A percentile compares a stretch with the other conserved stretches of the same genome.
Evolutionary conservation across 2,329 filamentous ascomycete genomes (phyloP).

Genomic region (Fusarium buharicum): DNA sequence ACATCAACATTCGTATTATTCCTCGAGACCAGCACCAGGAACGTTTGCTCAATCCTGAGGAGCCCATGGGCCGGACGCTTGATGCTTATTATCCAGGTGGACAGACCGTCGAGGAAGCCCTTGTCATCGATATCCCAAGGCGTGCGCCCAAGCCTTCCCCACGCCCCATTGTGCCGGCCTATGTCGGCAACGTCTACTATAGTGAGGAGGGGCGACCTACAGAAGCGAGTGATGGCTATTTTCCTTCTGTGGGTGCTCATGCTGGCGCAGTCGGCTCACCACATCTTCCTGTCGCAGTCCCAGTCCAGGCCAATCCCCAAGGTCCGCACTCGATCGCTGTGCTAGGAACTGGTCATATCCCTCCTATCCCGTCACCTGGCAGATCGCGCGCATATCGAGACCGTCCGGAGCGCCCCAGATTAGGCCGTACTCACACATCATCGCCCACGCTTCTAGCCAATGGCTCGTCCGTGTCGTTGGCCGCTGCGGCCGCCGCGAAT

Average conservation of each 20-base stretch:
- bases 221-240: constrained; percentile 82
- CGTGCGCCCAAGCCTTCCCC: constrained; percentile 81
- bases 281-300: constrained; percentile 55
- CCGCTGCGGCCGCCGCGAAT: constrained; percentile 46
- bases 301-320: constrained; percentile 50
- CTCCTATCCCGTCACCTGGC: constrained; percentile 84
- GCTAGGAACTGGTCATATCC: constrained; percentile 81
- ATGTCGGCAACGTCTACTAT: constrained; percentile 60
- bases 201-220: constrained; percentile 72
- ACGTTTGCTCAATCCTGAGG: constrained; percentile 83
- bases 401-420: constrained; percentile 68
- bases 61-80: constrained; percentile 79
- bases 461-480: constrained; percentile 51
- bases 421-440: constrained; percentile 78
- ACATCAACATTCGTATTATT: constrained; percentile 81
- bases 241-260: constrained; percentile 70
- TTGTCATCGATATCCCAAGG: constrained; percentile 88
- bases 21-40: constrained; percentile 75
- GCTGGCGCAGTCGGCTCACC: constrained; percentile 54
- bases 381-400: constrained; percentile 66
- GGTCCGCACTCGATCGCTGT: constrained; percentile 77
- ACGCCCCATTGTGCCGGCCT: constrained; percentile 56
- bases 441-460: constrained; percentile 77
- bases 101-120: constrained; percentile 86
- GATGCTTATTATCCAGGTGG: constrained; percentile 88